Evolutionary conservation across 2,329 filamentous ascomycete species (phyloP), one percentile per base, ranked within the genome.

Genomic region (Fusarium praegraminearum): DNA sequence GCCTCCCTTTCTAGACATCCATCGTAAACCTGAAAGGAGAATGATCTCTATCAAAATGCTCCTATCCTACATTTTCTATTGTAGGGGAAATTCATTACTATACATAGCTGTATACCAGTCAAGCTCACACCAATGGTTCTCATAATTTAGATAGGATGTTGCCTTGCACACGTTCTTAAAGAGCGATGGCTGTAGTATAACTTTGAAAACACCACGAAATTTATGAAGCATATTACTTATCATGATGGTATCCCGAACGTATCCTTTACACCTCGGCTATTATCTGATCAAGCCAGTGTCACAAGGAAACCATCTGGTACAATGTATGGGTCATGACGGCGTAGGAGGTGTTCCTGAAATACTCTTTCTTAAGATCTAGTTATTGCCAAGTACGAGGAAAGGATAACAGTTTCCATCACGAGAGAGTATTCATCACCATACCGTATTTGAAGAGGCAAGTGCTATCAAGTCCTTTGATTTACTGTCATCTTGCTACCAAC

Each of bases 1-100:
- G 7, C 22, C 38, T 15, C 7, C 2, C 11, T 3, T 5, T 6
- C 10, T 0, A 12, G 10, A 7, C 11, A 6, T 38, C n/a, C 12
- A 11, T n/a, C n/a, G 4, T 12, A 15, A 18, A 20, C 36, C 36
- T n/a, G 3, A 38, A 9, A 11, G 12, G 11, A 20, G 1, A 11
- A 9, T 20, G 2, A 6, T n/a, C 36, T 20, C 11, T 9, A 20
- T 20, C 5, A 7, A 11, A 5, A n/a, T 6, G 10, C n/a, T 35
- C 15, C 8, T 10, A 36, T n/a, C 15, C 18, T 30, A 30, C 10
- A 12, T 3, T 36, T 2, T 36, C 8, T 36, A 11, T 5, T 11
- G 11, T 5, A 16, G 5, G 8, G 35, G 9, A 36, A 16, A 36
- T 4, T 9, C 4, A 10, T 36, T 11, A 5, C 15, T 16, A 9